Base-by-base conservation (phyloP, 306 rosid genomes). In the Begonia loranthoides region DNA sequence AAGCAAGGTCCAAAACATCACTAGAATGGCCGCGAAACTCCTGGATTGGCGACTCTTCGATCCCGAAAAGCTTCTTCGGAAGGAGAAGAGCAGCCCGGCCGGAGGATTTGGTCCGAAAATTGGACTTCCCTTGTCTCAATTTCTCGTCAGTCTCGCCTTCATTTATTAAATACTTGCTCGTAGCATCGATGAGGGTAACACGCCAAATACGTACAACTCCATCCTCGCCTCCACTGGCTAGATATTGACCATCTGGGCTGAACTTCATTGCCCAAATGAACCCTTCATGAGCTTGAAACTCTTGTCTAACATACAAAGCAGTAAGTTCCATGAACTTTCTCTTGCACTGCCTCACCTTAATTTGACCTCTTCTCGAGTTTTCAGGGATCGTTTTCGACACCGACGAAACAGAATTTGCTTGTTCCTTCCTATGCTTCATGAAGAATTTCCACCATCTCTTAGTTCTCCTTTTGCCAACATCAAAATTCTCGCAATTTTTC, bases 171-270 rank as follows among this genome's bases (percentile, higher is more conserved):
- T 64, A 70, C 17, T 70, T 64, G 50, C 64, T 50, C 0, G 87
- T 75, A 10, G 66, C 67, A 40, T 73, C 79, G 15, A 55, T 33
- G 9, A 65, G 65, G 10, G 56, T 33, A 2, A 85, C 83, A 40
- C 60, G 72, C 95, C 95, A 85, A 44, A 90, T 46, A 13, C 87
- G 74, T 0, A 85, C 79, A 34, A 80, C 74, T 14, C 97, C 94
- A 55, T 90, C 97, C 74, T 90, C 95, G 12, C 97, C 97, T 40
- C 99, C 95, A 21, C 80, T 85, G 4, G 95, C 99, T 9, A 90
- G 70, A 70, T 71, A 86, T 56, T 78, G 65, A 10, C 94, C 92
- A 59, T 69, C 76, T 45, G 92, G 94, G 76, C 99, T 90, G 59
- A 90, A 90, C 60, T 90, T 86, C 86, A 90, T 78, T 10, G 86